Evolutionary conservation across 1,139 yeast species (phyloP).

Genomic region (Debaryomyces subglobosus): DNA sequence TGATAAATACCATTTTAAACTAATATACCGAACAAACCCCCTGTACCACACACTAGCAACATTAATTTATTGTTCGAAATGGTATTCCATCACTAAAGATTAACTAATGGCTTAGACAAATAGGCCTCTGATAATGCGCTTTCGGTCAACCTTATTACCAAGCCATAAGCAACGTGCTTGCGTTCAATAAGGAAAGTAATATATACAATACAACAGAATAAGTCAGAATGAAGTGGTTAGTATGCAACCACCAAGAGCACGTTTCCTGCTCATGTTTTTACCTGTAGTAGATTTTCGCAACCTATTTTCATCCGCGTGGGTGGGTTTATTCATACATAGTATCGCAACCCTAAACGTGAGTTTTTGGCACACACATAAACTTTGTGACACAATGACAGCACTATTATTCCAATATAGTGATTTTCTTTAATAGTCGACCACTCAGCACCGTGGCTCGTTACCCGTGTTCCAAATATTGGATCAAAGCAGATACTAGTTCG

Average conservation of each 20-base stretch:
- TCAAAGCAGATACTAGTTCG: not conserved
- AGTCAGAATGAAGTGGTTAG: not conserved
- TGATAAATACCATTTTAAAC: not conserved
- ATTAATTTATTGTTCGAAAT: not conserved
- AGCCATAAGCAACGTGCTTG: conserved; percentile 4
- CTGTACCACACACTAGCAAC: not conserved
- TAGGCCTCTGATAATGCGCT: not conserved
- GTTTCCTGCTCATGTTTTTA: conserved; percentile 1
- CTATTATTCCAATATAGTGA: not conserved
- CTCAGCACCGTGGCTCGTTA: not conserved
- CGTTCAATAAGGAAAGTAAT: not conserved
- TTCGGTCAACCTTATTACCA: not conserved
- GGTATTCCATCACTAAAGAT: not conserved
- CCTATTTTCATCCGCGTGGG: conserved; percentile 5
- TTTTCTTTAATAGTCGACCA: not conserved
- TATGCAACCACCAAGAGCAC: not conserved
- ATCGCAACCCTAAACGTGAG: not conserved
- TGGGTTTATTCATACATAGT: not conserved
- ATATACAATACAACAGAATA: not conserved
- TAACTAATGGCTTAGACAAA: conserved; percentile 1
- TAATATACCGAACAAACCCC: not conserved
- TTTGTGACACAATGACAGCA: not conserved
- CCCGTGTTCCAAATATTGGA: not conserved
- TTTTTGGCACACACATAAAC: not conserved
- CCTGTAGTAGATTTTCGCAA: conserved; percentile 3